Base-by-base conservation (phyloP, 805 yeast species). In the Lipomyces japonicus region DNA sequence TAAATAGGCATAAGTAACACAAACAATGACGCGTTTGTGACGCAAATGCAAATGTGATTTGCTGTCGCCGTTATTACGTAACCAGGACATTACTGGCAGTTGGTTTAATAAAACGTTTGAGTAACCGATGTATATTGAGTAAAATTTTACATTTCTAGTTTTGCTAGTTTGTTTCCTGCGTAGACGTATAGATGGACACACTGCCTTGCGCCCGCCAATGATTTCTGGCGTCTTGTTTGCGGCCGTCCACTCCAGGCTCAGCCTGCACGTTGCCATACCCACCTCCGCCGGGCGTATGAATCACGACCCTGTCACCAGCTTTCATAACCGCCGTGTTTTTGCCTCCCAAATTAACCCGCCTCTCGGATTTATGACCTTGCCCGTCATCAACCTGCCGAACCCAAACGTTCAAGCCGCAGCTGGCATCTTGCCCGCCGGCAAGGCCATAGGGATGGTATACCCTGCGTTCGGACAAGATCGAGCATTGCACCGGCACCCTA, bases 211-310 rank as follows among this genome's bases (percentile, higher is more conserved):
- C 58, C 18, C 58, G 24, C 58, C 58, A 54, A 12, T n/a, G 36
- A 4, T 34, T 12, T 18, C 36, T 51, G 6, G 57, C 48, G 42
- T 56, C 59, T 2, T 4, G 12, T 19, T 28, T 19, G 10, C 44
- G 14, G 4, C 21, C 25, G 18, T 21, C 46, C 14, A 22, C 40
- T 7, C 41, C 58, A n/a, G 52, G 53, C 12, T 39, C 45, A 12
- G 37, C 25, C 26, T 55, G 49, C 18, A 40, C 37, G 12, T 52
- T 34, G 31, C 95, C 95, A 65, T 74, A 86, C 0, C 89, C 95
- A 39, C 93, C 95, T 28, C 93, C 95, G 39, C 95, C 95, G 1
- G 95, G 95, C 0, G 95, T 86, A 59, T 71, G 66, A 32, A 87
- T 79, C 5, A 81, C 66, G 32, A 86, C 65, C 44, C 85, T 71